Evolutionary conservation across 176 grass and related monocot genomes (phyloP).

Genomic region (Oropetium thomaeum): DNA sequence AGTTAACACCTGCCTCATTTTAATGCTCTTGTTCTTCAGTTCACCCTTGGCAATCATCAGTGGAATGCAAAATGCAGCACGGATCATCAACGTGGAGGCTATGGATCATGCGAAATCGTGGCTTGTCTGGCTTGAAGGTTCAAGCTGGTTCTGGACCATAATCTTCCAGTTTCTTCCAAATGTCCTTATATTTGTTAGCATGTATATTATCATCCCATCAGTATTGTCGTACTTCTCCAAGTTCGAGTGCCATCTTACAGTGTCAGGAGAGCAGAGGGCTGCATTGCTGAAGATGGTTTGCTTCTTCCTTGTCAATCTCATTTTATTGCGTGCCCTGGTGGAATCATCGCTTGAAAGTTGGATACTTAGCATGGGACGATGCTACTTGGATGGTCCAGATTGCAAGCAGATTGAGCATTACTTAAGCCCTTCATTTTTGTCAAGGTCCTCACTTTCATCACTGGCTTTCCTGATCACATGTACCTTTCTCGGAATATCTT

Average conservation of each 20-base stretch:
- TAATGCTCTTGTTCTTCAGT: slow-evolving; percentile 96
- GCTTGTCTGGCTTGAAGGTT: slow-evolving; percentile 85
- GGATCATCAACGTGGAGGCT: slow-evolving; percentile 96
- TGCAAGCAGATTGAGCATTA: slow-evolving; percentile 93
- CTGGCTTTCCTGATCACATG: slow-evolving; percentile 92
- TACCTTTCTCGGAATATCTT: slow-evolving; percentile 96
- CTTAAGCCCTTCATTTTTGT: slow-evolving; percentile 93
- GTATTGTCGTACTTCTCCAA: slow-evolving; percentile 89
- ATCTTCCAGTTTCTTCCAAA: slow-evolving; percentile 94
- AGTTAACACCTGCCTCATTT: slow-evolving; percentile 85
- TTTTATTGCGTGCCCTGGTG: slow-evolving; percentile 78
- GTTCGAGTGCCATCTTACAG: slow-evolving; percentile 93
- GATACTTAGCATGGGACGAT: slow-evolving; percentile 85
- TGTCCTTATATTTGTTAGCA: slow-evolving; percentile 90
- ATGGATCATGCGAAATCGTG: slow-evolving; percentile 92
- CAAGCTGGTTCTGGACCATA: slow-evolving; percentile 93
- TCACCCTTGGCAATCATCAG: slow-evolving; percentile 85
- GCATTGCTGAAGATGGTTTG: slow-evolving; percentile 99
- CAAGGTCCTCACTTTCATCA: slow-evolving; percentile 90
- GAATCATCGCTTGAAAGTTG: slow-evolving; percentile 92
- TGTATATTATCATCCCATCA: slow-evolving; percentile 98
- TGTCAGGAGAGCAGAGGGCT: slow-evolving; percentile 95
- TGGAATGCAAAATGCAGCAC: slow-evolving; percentile 80
- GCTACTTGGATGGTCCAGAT: slow-evolving; percentile 79
- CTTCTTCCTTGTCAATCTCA: slow-evolving; percentile 99